Base-by-base conservation (phyloP, 1,139 yeast genomes). In the Sugiyamaella grinbergsii region DNA sequence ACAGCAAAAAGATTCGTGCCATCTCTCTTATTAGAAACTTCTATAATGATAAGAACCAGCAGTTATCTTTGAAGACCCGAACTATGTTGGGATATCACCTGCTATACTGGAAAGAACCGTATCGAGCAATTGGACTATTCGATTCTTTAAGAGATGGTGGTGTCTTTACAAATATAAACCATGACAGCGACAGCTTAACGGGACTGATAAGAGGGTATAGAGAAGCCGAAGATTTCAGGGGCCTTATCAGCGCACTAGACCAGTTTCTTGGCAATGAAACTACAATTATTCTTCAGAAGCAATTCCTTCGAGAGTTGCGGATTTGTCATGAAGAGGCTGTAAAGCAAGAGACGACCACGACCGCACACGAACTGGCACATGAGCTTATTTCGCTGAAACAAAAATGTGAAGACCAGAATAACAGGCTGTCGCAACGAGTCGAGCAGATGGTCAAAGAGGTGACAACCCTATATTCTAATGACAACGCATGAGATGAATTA, bases 41-140 rank as follows among this genome's bases (percentile, higher is more conserved):
- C 22, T 52, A 37, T 23, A 33, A 38, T 31, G 42, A 42, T 16
- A 38, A 31, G 26, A 31, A 42, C 13, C 38, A 32, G 15, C 15
- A 36, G n/a, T 29, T 51, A 2, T 20, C 42, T 1, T 39, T 54
- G 5, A 42, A 55, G 18, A 54, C 48, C 10, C 42, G 59, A 11
- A 53, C 61, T 2, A 32, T 41, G 13, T 38, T 61, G n/a, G 62
- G 56, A 5, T 48, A 48, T 8, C 58, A 59, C 45, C 45, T 58
- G 15, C 50, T 57, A 34, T 32, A 43, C 29, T 52, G 53, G 45
- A 42, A 48, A 16, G 54, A 54, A 37, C 50, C 47, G 28, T 42
- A 43, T 10, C 49, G 45, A 23, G 63, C 62, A 1, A 22, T 54
- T 19, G 46, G 37, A 3, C 24, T 60, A 24, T 52, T 58, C 29